Evolutionary conservation across 257 asterid genomes (phyloP).

Genomic region (Fraxinus anomala): DNA sequence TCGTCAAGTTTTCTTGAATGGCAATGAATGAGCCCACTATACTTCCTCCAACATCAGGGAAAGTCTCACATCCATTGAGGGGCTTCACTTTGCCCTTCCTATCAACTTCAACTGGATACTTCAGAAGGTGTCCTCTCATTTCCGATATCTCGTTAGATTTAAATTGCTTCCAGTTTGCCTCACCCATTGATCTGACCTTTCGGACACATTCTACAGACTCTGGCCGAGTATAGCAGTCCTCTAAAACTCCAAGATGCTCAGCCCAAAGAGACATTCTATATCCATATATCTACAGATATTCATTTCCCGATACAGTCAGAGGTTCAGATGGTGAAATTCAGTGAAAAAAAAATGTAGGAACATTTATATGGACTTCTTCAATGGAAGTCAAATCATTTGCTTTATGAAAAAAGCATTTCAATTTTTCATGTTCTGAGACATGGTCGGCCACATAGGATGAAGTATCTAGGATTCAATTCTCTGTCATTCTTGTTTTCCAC

Average conservation of each 20-base stretch:
- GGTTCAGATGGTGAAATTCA: not conserved
- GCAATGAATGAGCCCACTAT: constrained; percentile 83
- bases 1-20: constrained; percentile 89
- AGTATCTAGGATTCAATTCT: not conserved
- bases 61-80: constrained; percentile 66
- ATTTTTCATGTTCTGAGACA: not conserved
- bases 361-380: not conserved
- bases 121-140: constrained; percentile 87
- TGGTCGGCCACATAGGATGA: not conserved
- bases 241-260: constrained; percentile 83
- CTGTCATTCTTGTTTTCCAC: not conserved
- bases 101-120: constrained; percentile 87
- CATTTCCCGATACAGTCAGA: constrained; percentile 13
- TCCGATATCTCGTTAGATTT: constrained; percentile 69
- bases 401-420: not conserved
- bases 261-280: constrained; percentile 99
- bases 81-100: constrained; percentile 76
- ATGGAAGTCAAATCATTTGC: not conserved
- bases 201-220: constrained; percentile 88
- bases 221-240: constrained; percentile 78
- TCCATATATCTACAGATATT: constrained; percentile 67
- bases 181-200: constrained; percentile 75
- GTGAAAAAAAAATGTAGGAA: not conserved
- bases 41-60: constrained; percentile 94
- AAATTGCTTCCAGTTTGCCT: constrained; percentile 79